These are phyloP conservation scores for Aspergillus sp. DNA, from an alignment of 2,329 filamentous ascomycete species.

Conservation along the genomic window DNA sequence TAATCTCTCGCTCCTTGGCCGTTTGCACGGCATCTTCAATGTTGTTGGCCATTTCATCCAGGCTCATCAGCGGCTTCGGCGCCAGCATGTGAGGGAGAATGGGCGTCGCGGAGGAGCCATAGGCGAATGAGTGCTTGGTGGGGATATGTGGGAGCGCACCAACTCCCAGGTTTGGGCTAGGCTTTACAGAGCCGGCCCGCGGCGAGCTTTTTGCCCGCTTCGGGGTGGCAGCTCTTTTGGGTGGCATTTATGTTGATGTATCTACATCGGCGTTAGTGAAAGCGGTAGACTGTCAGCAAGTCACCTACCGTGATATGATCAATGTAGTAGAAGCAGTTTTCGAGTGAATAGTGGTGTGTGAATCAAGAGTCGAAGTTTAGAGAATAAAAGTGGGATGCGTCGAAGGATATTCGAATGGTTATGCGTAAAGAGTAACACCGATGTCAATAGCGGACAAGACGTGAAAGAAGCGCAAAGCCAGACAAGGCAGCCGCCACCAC, in stretches of 20 bases:
- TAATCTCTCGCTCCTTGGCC: slow-evolving; percentile 30
- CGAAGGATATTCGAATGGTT: slow-evolving; percentile 6
- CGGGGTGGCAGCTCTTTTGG: slow-evolving; percentile 27
- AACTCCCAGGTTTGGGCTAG: slow-evolving; percentile 26
- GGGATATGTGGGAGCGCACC: slow-evolving; percentile 42
- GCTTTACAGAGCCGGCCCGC: slow-evolving; percentile 23
- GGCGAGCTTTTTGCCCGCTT: slow-evolving; percentile 15
- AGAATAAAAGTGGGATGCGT: background rate
- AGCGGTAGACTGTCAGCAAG: background rate
- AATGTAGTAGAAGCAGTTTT: slow-evolving; percentile 1
- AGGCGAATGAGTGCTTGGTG: slow-evolving; percentile 46
- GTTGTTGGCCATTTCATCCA: slow-evolving; percentile 37
- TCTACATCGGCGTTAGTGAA: background rate
- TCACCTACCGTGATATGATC: slow-evolving; percentile 5
- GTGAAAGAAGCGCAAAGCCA: slow-evolving; percentile 8
- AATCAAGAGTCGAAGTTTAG: background rate
- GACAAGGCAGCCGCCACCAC: slow-evolving; percentile 14
- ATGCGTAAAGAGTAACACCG: slow-evolving; percentile 4
- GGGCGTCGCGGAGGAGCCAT: slow-evolving; percentile 43
- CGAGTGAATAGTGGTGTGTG: background rate
- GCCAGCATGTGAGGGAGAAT: slow-evolving; percentile 41
- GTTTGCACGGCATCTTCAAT: slow-evolving; percentile 38
- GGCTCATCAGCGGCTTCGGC: slow-evolving; percentile 34
- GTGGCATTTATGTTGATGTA: slow-evolving; percentile 26
- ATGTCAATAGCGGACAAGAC: background rate